Conservation (phyloP, 441 rosid species). For the Aleurites moluccanus region DNA sequence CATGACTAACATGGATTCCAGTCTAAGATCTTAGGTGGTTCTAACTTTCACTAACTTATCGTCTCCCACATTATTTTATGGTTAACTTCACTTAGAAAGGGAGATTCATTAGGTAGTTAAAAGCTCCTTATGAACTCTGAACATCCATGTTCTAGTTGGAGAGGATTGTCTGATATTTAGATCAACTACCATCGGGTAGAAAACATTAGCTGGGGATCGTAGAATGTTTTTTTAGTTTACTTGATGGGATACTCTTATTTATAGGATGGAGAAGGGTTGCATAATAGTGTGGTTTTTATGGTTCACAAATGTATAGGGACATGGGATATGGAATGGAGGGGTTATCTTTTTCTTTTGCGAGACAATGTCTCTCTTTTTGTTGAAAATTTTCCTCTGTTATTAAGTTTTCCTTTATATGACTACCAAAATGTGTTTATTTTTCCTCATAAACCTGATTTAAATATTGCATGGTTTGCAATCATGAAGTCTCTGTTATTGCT, state of each 20-base stretch:
- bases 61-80: constrained; percentile 27
- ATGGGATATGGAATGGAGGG: constrained; percentile 14
- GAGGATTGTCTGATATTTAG: constrained; percentile 4
- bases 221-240: neutral
- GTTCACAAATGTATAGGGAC: constrained; percentile 16
- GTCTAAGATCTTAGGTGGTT: constrained; percentile 29
- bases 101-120: constrained; percentile 22
- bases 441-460: neutral
- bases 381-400: neutral
- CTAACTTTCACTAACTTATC: constrained; percentile 29
- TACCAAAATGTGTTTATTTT: neutral
- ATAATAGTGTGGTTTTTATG: neutral
- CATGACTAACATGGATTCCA: constrained; percentile 55
- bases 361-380: neutral
- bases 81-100: constrained; percentile 14
- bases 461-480: neutral
- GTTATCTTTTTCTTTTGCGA: neutral
- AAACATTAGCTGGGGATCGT: neutral
- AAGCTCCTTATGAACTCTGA: constrained; percentile 17
- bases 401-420: neutral
- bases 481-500: neutral
- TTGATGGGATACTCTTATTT: neutral
- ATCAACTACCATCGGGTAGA: neutral
- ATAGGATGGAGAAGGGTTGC: constrained; percentile 5
- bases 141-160: neutral